A percentile compares a stretch with the other conserved stretches of the same genome.
Evolutionary conservation across 495 filamentous ascomycete species (phyloP).

Genomic region (Rhizodiscina lignyota): DNA sequence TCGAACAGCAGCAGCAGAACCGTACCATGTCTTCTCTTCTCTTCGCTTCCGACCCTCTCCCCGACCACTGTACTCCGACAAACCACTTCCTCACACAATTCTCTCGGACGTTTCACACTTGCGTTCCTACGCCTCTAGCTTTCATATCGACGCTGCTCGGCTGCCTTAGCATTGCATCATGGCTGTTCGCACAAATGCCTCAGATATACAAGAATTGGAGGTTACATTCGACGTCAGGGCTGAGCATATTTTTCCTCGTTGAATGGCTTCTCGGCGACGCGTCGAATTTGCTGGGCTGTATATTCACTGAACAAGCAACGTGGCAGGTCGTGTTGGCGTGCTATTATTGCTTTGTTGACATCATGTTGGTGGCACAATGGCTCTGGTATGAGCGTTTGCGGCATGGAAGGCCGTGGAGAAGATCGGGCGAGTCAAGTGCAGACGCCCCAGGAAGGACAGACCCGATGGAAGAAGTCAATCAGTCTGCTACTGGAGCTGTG

Average conservation of each 20-base stretch:
- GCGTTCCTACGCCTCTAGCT: slow-evolving; percentile 49
- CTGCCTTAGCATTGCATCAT: slow-evolving; percentile 47
- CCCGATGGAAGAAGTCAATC: too few relatives aligned
- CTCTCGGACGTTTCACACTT: slow-evolving; percentile 46
- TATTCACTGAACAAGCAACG: slow-evolving; percentile 48
- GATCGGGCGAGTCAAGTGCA: too few relatives aligned
- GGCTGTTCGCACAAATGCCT: slow-evolving; percentile 64
- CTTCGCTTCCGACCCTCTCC: too few relatives aligned
- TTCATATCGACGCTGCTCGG: slow-evolving; percentile 50
- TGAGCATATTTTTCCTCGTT: slow-evolving; percentile 51
- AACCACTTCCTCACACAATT: slow-evolving; percentile 39
- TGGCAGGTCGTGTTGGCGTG: slow-evolving; percentile 54
- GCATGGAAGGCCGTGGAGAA: slow-evolving; percentile 14
- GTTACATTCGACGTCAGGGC: slow-evolving; percentile 46
- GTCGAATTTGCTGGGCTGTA: slow-evolving; percentile 48
- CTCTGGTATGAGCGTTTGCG: slow-evolving; percentile 48
- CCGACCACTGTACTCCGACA: slow-evolving; percentile 43
- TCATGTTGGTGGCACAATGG: slow-evolving; percentile 45
- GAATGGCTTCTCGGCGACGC: slow-evolving; percentile 56
- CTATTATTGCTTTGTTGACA: slow-evolving; percentile 56
- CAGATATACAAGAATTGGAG: slow-evolving; percentile 59
- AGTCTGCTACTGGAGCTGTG: too few relatives aligned
- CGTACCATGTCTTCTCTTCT: too few relatives aligned
- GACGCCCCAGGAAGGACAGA: too few relatives aligned
- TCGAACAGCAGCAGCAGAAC: too few relatives aligned